Conservation (phyloP, 495 filamentous ascomycete genomes). For the Neurospora sp. region DNA sequence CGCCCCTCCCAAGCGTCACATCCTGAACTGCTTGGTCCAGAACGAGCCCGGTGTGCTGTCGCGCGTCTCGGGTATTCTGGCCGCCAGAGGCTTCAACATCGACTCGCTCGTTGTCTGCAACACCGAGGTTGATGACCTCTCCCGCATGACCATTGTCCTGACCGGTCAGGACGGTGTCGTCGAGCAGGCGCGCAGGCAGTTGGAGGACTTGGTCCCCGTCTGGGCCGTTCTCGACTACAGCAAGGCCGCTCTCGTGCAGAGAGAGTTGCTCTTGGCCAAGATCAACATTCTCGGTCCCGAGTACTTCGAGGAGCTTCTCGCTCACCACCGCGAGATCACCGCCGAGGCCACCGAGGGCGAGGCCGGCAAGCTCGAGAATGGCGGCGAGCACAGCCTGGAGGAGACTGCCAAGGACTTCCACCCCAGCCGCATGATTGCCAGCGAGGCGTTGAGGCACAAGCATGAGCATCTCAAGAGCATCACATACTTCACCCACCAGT, state of each 20-base stretch:
- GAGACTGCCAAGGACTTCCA: slow-evolving; percentile 61
- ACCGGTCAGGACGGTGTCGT: slow-evolving; percentile 94
- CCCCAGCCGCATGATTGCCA: slow-evolving; percentile 69
- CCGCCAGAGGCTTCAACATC: slow-evolving; percentile 96
- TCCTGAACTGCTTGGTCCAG: slow-evolving; percentile 97
- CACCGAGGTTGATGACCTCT: slow-evolving; percentile 95
- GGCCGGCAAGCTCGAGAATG: slow-evolving; percentile 14
- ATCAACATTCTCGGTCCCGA: slow-evolving; percentile 91
- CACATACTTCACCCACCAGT: slow-evolving; percentile 92
- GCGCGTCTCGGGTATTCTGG: slow-evolving; percentile 91
- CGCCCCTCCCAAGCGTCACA: slow-evolving; percentile 80
- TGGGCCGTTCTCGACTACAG: slow-evolving; percentile 99
- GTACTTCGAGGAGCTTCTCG: slow-evolving; percentile 92
- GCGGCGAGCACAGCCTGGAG: slow-evolving; percentile 23
- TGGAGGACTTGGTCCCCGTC: slow-evolving; percentile 93
- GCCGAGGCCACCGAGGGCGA: slow-evolving; percentile 13
- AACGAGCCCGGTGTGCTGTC: slow-evolving; percentile 97
- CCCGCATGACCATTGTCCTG: slow-evolving; percentile 96
- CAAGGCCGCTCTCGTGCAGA: slow-evolving; percentile 82
- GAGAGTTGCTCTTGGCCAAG: slow-evolving; percentile 93
- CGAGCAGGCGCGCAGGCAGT: slow-evolving; percentile 89
- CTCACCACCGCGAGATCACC: slow-evolving; percentile 77
- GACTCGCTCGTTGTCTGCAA: slow-evolving; percentile 95
- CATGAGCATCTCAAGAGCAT: slow-evolving; percentile 93
- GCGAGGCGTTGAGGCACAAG: slow-evolving; percentile 87